Evolutionary conservation across 2,329 filamentous ascomycete genomes (phyloP), one percentile per base, ranked within the genome.

Genomic region (Sphaerulina vaccinii): DNA sequence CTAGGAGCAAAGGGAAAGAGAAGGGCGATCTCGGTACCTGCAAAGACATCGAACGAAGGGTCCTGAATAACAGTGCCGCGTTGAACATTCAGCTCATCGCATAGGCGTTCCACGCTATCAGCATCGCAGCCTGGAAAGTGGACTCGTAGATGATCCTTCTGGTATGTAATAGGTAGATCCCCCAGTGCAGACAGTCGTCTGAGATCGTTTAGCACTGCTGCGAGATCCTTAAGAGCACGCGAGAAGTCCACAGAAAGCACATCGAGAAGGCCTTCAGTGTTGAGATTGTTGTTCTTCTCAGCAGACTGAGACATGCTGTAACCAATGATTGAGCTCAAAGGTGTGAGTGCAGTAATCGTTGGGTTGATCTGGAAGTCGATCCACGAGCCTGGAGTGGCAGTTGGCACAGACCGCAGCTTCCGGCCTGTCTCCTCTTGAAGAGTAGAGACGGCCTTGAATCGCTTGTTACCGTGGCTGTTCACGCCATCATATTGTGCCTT

Each of bases 61-160:
- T 97, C 93, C 72, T 97, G 86, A 10, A 80, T 75, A 3, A 97
- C 81, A 3, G 88, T 74, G 1, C 93, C 93, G 47, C 90, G 80
- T 56, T 85, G 83, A 6, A 99, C 79, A n/a, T 87, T 88, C 9
- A 95, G 79, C 67, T 99, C 93, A 40, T 89, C 83, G 68, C 91
- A 96, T 1, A 99, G 79, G 2, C 79, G 77, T 66, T 95, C 89
- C 0, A 96, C 87, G 0, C 88, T 88, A 13, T 85, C 82, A 0
- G 84, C 84, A 64, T 97, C 92, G 56, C 93, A 91, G 2, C 93
- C 93, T 0, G 91, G 90, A 65, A 99, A 97, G 23, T 90, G 86
- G 1, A 97, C 84, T 27, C 90, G 84, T 3, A 96, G 73, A 0
- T 82, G 80, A 1, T 82, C 82, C 32, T 81, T 79, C 48, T 89